A percentile compares a stretch with the other conserved stretches of the same genome.
phyloP scores from a whole-genome alignment of 176 grass and related monocot species.

The Avena atlantica region DNA sequence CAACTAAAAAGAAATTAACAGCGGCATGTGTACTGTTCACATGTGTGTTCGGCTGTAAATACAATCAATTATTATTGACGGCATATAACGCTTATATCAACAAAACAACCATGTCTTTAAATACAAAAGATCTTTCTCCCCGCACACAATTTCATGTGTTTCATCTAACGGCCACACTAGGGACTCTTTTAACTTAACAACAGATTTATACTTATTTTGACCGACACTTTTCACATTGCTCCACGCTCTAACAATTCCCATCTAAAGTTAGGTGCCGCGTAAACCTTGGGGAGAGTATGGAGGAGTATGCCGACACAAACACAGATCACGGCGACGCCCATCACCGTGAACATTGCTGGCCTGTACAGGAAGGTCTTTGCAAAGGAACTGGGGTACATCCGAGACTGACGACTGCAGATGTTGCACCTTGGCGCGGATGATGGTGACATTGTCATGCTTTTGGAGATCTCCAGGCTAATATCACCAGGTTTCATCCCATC shows the following conservation, averaged over 20 bases:
- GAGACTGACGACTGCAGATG: constrained; percentile 60
- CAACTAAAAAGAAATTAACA: constrained; percentile 12
- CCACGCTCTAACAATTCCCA: constrained; percentile 87
- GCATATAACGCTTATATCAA: constrained; percentile 41
- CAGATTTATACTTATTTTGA: constrained; percentile 39
- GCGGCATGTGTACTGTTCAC: neutral
- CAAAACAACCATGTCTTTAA: constrained; percentile 36
- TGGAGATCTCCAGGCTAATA: constrained; percentile 59
- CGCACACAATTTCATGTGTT: constrained; percentile 25
- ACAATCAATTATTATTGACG: constrained; percentile 39
- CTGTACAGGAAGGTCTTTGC: constrained; percentile 81
- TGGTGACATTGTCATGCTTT: constrained; percentile 42
- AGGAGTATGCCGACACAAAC: constrained; percentile 85
- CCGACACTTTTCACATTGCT: constrained; percentile 50
- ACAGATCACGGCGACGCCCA: constrained; percentile 85
- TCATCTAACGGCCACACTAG: constrained; percentile 44
- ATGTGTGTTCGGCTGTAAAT: constrained; percentile 42
- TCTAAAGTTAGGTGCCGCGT: constrained; percentile 74
- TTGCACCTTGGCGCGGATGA: constrained; percentile 51
- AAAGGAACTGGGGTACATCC: constrained; percentile 38
- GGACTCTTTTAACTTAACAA: constrained; percentile 38
- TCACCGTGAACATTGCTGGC: constrained; percentile 85
- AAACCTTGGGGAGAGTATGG: constrained; percentile 78
- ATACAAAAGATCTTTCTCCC: constrained; percentile 26
- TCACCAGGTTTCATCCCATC: constrained; percentile 49